phyloP scores from a whole-genome alignment of 1,284 basidiomycete genomes.

The Xerocomus amazonicus region DNA sequence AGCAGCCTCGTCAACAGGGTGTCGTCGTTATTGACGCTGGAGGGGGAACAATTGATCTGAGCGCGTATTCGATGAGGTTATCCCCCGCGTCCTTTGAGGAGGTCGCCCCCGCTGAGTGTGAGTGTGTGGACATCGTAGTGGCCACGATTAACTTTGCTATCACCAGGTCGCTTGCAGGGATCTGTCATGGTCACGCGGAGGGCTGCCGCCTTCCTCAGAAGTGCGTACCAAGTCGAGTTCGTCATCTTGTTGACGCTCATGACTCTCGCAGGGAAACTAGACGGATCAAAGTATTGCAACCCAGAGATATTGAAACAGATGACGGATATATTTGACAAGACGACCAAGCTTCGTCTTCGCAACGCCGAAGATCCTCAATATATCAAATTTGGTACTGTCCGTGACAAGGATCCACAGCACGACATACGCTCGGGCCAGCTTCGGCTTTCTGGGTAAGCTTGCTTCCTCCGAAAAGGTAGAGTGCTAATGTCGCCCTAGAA shows the following conservation, averaged over 20 bases:
- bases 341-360: conserved; percentile 47
- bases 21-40: conserved; percentile 56
- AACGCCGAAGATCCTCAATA: conserved; percentile 41
- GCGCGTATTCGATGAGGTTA: conserved; percentile 41
- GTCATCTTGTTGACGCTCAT: conserved; percentile 8
- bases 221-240: conserved; percentile 22
- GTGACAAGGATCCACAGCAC: conserved; percentile 42
- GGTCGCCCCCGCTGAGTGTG: conserved; percentile 41
- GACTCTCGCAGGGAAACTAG: conserved; percentile 30
- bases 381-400: conserved; percentile 47
- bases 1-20: conserved; percentile 31
- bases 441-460: conserved; percentile 39
- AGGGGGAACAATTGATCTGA: conserved; percentile 55
- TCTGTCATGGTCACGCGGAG: conserved; percentile 42
- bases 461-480: background rate
- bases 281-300: conserved; percentile 27
- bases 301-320: conserved; percentile 42
- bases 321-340: conserved; percentile 46
- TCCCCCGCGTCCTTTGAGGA: conserved; percentile 37
- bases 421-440: conserved; percentile 48
- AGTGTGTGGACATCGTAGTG: conserved; percentile 11
- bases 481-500: conserved; percentile 23
- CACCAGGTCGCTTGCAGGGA: conserved; percentile 35
- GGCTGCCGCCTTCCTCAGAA: conserved; percentile 36
- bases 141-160: conserved; percentile 6